Evolutionary conservation across 345 rosid species (phyloP).

Genomic region (Theobroma cacao): DNA sequence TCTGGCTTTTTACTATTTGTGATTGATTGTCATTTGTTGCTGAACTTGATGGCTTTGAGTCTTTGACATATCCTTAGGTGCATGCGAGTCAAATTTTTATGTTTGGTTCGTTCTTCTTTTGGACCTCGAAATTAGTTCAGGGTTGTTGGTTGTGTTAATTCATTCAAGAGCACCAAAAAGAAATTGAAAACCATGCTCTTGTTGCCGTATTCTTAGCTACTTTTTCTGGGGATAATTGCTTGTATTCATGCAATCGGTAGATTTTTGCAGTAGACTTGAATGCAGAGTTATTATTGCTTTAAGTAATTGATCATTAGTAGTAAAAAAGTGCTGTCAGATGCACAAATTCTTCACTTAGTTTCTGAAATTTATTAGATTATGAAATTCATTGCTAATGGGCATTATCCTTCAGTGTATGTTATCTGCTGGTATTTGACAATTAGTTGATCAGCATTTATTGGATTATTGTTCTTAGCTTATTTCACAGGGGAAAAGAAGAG

Average conservation of each 20-base stretch:
- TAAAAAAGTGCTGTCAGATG: not conserved
- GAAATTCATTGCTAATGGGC: not conserved
- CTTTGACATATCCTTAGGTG: not conserved
- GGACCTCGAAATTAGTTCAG: not conserved
- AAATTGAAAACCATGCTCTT: not conserved
- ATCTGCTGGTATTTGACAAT: no score
- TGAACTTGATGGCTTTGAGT: conserved; percentile 5
- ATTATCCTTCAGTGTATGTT: no score
- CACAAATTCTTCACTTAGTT: not conserved
- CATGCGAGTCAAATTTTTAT: not conserved
- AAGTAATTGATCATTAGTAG: not conserved
- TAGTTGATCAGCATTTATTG: not conserved
- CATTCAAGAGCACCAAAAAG: not conserved
- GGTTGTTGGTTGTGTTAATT: not conserved
- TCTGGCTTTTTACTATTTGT: conserved; percentile 9
- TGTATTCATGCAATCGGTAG: not conserved
- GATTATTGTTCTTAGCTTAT: not conserved
- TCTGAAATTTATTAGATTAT: not conserved
- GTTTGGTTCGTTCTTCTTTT: not conserved
- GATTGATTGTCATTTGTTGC: not conserved
- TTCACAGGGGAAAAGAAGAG: not conserved
- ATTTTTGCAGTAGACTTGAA: not conserved
- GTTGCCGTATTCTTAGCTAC: not conserved
- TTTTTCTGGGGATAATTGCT: not conserved
- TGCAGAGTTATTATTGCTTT: not conserved